Base-by-base conservation (phyloP, 495 filamentous ascomycete species). In the Parachaetomium inaequale region DNA sequence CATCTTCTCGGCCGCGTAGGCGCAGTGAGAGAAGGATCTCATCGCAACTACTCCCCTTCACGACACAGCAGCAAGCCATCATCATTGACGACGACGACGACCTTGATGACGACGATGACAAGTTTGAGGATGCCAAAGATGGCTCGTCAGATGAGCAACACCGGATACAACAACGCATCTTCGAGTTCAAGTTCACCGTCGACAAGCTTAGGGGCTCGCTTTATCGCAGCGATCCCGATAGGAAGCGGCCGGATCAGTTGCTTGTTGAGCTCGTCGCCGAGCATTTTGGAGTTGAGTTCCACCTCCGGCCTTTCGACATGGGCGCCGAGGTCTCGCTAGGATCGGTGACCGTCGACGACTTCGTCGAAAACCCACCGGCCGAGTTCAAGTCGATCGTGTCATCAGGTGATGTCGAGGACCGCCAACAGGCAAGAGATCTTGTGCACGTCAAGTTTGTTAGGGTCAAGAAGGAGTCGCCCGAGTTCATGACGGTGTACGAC, bases 381-480 rank as follows among this genome's bases (percentile, higher is more conserved):
- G 93, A 97, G 70, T 98, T 98, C 82, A 96, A 95, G 78, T 91
- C 89, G 49, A 94, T 98, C 53, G 82, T 98, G 15, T 96, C 93
- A 0, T 96, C 93, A 6, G 92, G 91, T 47, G 90, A 91, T 47
- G 81, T 85, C 12, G 85, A 92, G 49, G 81, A 84, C 47, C 77
- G 74, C 25, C 70, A 81, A 58, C 85, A 87, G 61, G 79, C 88
- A 45, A 88, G 89, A 61, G 90, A 94, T 67, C 85, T 98, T 23
- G 90, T 98, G 64, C 83, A 87, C 53, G 80, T 98, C 66, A 95
- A 93, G 69, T 93, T 96, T 68, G 80, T 92, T 21, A 90, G 87
- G 68, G 92, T 98, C 55, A 96, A 94, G 51, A 84, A 82, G 46
- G 89, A 96, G 61, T 96, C 92, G 12, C 95, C 95, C 0, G 93